These are phyloP conservation scores for Prunella vulgaris DNA, from an alignment of 257 asterid genomes.

Conservation along the genomic window DNA sequence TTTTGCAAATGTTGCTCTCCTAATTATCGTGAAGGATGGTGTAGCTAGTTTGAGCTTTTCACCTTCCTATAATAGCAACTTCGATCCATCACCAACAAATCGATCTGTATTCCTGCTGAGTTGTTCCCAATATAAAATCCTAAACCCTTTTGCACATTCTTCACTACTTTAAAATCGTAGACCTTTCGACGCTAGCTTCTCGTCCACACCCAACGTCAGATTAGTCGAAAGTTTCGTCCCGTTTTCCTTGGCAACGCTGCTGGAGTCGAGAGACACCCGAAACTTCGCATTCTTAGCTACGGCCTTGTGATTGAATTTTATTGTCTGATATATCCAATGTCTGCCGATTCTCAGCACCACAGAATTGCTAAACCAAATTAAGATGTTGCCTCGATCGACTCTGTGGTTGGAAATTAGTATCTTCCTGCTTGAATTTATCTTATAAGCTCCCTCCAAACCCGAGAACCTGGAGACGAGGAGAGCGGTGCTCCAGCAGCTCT, in stretches of 20 bases:
- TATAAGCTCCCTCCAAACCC: too few species aligned
- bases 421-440: too few species aligned
- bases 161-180: conserved; percentile 25
- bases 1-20: conserved; percentile 32
- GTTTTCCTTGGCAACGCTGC: conserved; percentile 31
- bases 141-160: conserved; percentile 44
- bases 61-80: conserved; percentile 53
- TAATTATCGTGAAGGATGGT: conserved; percentile 43
- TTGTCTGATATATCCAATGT: conserved; percentile 38
- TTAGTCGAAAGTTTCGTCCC: conserved; percentile 30
- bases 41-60: conserved; percentile 61
- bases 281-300: conserved; percentile 27
- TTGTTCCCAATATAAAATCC: conserved; percentile 42
- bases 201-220: conserved; percentile 37
- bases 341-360: conserved; percentile 46
- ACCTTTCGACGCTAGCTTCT: conserved; percentile 31
- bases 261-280: conserved; percentile 22
- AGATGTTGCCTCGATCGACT: conserved; percentile 32
- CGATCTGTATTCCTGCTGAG: conserved; percentile 38
- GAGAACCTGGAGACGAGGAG: conserved; percentile 15
- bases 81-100: conserved; percentile 26
- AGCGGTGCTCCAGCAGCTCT: conserved; percentile 29
- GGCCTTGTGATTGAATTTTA: conserved; percentile 31
- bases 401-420: too few species aligned
- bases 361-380: conserved; percentile 32